Conservation (phyloP, 2,329 filamentous ascomycete genomes). For the Phialemonium atrogriseum region DNA sequence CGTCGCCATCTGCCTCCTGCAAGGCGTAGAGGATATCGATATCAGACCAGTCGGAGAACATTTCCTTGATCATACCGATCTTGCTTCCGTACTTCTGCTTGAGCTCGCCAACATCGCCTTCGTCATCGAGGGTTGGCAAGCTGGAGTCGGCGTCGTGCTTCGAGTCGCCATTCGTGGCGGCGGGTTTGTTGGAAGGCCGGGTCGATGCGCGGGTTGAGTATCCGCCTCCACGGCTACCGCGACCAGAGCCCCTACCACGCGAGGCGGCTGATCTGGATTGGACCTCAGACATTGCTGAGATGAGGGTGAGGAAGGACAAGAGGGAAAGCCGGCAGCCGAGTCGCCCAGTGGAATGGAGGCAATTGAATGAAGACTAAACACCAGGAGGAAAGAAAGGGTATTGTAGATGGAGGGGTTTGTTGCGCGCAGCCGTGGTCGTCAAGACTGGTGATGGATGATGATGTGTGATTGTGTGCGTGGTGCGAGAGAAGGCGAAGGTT, state of each 20-base stretch:
- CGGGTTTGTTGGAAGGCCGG: slow-evolving; percentile 49
- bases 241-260: slow-evolving; percentile 84
- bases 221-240: slow-evolving; percentile 75
- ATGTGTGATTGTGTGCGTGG: no score
- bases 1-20: slow-evolving; percentile 77
- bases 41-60: slow-evolving; percentile 94
- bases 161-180: slow-evolving; percentile 67
- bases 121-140: slow-evolving; percentile 59
- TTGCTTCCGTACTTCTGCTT: slow-evolving; percentile 82
- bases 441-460: no score
- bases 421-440: no score
- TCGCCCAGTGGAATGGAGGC: no score
- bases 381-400: no score
- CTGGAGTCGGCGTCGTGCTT: slow-evolving; percentile 50
- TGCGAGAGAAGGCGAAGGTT: slow-evolving; percentile 12
- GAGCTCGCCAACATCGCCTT: slow-evolving; percentile 84
- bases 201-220: slow-evolving; percentile 63
- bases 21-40: slow-evolving; percentile 90
- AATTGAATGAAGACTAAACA: no score
- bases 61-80: slow-evolving; percentile 75
- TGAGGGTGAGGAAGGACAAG: slow-evolving; percentile 26
- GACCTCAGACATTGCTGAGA: slow-evolving; percentile 81
- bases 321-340: no score
- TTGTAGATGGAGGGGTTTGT: no score
- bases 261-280: slow-evolving; percentile 73